Base-by-base conservation (phyloP, 352 stramenopile species). In the Globisporangium emineosum region DNA sequence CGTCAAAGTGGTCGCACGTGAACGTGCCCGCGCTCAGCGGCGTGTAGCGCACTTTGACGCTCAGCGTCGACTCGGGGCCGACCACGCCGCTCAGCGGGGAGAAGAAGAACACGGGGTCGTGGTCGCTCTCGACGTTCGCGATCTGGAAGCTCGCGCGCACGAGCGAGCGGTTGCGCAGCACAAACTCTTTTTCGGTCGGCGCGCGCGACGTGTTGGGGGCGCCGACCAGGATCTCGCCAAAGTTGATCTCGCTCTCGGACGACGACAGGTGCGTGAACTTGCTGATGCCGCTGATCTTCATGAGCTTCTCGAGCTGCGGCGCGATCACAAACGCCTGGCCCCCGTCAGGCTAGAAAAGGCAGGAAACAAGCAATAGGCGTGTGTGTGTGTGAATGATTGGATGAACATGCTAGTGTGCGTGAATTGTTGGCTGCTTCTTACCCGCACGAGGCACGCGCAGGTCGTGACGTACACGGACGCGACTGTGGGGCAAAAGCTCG, bases 1-100 rank as follows among this genome's bases (percentile, higher is more conserved):
- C 83, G 25, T 97, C 72, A 65, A 96, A 98, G 65, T 95, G 81
- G 51, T 98, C 94, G 40, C 83, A 95, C 8, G 88, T 96, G 67
- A 96, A 98, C 10, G 73, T 94, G 3, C 94, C 93, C 0, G 81
- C 79, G 32, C 86, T 94, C 13, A 89, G 57, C 15, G 93, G 88
- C 37, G 72, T 83, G 66, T 97, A 98, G 3, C 71, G 71, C 21
- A 97, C 80, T 32, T 74, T 86, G 13, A 98, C 70, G 0, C 77
- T 61, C 37, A 89, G 51, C 23, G 71, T 77, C n/a, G 77, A 86
- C 57, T 97, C 87, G 32, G 91, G 86, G 1, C 70, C 66, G 2
- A 98, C 82, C 21, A 95, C 72, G 9, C 89, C 89, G 21, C 54
- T 71, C 0, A 76, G 67, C 0, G 91, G 92, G 2, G 76, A 73